These are phyloP conservation scores for Cordyceps militaris DNA, from an alignment of 2,329 filamentous ascomycete species.

Conservation along the genomic window DNA sequence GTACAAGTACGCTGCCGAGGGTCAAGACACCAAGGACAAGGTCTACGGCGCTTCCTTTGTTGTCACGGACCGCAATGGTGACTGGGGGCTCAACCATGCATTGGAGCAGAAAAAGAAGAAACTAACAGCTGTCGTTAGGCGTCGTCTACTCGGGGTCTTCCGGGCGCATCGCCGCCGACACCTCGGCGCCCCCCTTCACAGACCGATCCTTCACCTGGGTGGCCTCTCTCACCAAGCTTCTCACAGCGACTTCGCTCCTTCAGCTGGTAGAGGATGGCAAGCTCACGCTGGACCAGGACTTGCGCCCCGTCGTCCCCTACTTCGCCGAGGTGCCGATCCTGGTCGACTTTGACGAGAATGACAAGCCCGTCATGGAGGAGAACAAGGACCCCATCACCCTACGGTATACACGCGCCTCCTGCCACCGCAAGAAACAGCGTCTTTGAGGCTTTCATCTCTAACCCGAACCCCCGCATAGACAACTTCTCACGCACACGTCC, in stretches of 20 bases:
- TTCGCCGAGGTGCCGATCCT: constrained; percentile 22
- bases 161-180: constrained; percentile 21
- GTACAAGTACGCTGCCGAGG: constrained; percentile 17
- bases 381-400: constrained; percentile 25
- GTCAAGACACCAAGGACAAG: constrained; percentile 22
- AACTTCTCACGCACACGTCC: constrained; percentile 36
- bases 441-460: background rate
- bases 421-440: background rate
- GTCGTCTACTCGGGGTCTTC: constrained; percentile 23
- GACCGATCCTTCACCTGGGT: constrained; percentile 24
- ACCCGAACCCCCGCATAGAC: constrained; percentile 13
- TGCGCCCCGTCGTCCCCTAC: constrained; percentile 22
- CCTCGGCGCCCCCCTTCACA: constrained; percentile 20
- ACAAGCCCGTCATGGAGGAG: constrained; percentile 21
- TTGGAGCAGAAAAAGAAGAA: background rate
- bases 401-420: constrained; percentile 16
- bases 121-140: constrained; percentile 14
- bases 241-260: constrained; percentile 24
- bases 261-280: constrained; percentile 25
- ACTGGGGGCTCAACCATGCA: background rate
- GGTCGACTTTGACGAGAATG: constrained; percentile 20
- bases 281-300: constrained; percentile 25
- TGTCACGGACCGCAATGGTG: constrained; percentile 22
- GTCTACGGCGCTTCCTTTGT: constrained; percentile 24
- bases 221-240: constrained; percentile 31